These are phyloP conservation scores for Brasilioporus rufonigricans DNA, from an alignment of 768 basidiomycete species.

Conservation along the genomic window DNA sequence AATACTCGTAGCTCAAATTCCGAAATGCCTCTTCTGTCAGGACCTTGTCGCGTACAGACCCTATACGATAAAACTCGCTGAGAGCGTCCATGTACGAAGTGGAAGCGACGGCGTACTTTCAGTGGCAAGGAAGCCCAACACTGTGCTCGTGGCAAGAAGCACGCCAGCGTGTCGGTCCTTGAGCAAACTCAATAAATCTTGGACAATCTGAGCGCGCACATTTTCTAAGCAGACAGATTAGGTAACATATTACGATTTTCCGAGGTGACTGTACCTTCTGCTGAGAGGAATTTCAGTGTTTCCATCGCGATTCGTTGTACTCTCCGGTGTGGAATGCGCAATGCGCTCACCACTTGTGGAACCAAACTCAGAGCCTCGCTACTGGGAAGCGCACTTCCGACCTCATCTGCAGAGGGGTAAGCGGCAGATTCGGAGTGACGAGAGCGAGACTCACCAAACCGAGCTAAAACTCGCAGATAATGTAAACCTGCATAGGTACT, in stretches of 20 bases:
- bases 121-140: slow-evolving; percentile 11
- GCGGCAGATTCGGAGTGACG: background rate
- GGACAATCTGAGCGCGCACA: slow-evolving; percentile 9
- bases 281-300: slow-evolving; percentile 11
- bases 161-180: slow-evolving; percentile 14
- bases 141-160: slow-evolving; percentile 12
- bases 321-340: slow-evolving; percentile 13
- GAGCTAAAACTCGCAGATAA: slow-evolving; percentile 21
- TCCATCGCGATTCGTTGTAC: slow-evolving; percentile 19
- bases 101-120: slow-evolving; percentile 12
- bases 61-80: background rate
- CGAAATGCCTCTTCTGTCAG: slow-evolving; percentile 10
- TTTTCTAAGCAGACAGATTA: slow-evolving; percentile 4
- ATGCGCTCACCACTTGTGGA: slow-evolving; percentile 10
- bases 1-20: slow-evolving; percentile 21
- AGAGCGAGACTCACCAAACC: slow-evolving; percentile 14
- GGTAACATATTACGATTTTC: background rate
- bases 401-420: slow-evolving; percentile 4
- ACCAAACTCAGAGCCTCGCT: slow-evolving; percentile 9
- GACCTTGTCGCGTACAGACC: slow-evolving; percentile 16
- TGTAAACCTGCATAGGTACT: slow-evolving; percentile 19
- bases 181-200: slow-evolving; percentile 15
- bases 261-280: slow-evolving; percentile 5
- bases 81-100: background rate
- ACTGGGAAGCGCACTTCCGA: background rate